Evolutionary conservation across 2,329 filamentous ascomycete genomes (phyloP), one percentile per base, ranked within the genome.

Genomic region (Fusarium stilboides): DNA sequence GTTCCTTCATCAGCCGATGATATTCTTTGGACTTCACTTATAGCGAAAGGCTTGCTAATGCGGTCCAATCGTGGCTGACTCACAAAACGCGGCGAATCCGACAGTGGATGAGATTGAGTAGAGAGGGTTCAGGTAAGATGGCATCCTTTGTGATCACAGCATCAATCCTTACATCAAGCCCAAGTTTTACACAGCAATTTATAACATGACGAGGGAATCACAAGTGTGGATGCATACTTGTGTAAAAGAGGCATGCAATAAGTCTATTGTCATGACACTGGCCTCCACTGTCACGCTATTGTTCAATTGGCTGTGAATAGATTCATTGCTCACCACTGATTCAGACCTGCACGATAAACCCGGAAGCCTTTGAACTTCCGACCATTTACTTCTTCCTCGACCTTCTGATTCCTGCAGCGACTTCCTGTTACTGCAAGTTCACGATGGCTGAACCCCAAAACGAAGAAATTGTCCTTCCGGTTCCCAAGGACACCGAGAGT

Each of bases 361-460:
- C 50, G 15, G 22, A 24, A 10, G 39, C 28, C 14, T 20, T 26
- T 19, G 24, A 53, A 46, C 42, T 12, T 15, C 5, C n/a, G 17
- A 57, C 14, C 13, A 10, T 31, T 31, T 31, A 45, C n/a, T 28
- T 14, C 22, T 8, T 24, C 20, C 5, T 19, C 13, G 7, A n/a
- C 28, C 14, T 13, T 31, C n/a, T 39, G 10, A n/a, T 15, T 34
- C 12, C 28, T 6, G 22, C 10, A 24, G 8, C 15, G 31, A 22
- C 28, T 24, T 20, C 39, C 7, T 13, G 17, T 50, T 17, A 17
- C 55, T 17, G 44, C 15, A 50, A 45, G 20, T n/a, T 37, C 50
- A 43, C 39, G 6, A 74, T 74, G 72, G 52, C 66, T 6, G 68
- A 73, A 19, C 46, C 58, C 13, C 61, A 57, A 44, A 56, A 47